These are phyloP conservation scores for Skeletonema marinoi DNA, from an alignment of 108 stramenopile genomes.

Conservation along the genomic window DNA sequence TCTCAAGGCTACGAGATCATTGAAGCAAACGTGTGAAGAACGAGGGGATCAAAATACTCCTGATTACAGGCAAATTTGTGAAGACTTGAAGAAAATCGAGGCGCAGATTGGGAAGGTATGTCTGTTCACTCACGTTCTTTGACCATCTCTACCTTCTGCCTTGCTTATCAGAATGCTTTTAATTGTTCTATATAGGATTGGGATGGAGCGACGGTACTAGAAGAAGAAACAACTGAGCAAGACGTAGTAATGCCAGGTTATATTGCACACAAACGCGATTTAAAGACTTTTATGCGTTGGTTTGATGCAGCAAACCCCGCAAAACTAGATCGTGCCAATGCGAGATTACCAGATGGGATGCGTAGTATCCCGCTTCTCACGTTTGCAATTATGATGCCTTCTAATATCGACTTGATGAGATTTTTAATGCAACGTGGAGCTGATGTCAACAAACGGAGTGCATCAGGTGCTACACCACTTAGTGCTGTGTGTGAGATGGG, in stretches of 20 bases:
- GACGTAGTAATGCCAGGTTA: constrained; percentile 2
- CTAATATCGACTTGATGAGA: constrained; percentile 1
- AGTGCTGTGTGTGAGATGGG: constrained; percentile 3
- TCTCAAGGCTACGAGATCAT: not conserved
- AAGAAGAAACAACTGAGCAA: not conserved
- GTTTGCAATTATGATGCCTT: constrained; percentile 8
- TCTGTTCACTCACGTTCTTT: not conserved
- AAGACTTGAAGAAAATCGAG: constrained; percentile 1
- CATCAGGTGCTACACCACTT: constrained; percentile 1
- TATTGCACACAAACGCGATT: not conserved
- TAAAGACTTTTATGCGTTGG: not conserved
- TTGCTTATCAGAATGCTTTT: not conserved
- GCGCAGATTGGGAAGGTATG: not conserved
- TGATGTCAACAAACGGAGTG: not conserved
- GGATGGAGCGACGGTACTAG: not conserved
- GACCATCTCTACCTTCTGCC: not conserved
- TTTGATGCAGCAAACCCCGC: constrained; percentile 1
- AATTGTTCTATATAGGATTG: constrained; percentile 7
- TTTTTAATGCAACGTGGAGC: not conserved
- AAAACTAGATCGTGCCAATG: constrained; percentile 1
- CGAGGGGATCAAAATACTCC: not conserved
- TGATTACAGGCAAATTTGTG: not conserved
- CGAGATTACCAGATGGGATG: not conserved
- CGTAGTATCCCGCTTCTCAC: not conserved
- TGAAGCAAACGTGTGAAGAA: not conserved